A percentile compares a stretch with the other conserved stretches of the same genome.
Conservation (phyloP, 495 filamentous ascomycete genomes). For the Lophiotrema nucula region DNA sequence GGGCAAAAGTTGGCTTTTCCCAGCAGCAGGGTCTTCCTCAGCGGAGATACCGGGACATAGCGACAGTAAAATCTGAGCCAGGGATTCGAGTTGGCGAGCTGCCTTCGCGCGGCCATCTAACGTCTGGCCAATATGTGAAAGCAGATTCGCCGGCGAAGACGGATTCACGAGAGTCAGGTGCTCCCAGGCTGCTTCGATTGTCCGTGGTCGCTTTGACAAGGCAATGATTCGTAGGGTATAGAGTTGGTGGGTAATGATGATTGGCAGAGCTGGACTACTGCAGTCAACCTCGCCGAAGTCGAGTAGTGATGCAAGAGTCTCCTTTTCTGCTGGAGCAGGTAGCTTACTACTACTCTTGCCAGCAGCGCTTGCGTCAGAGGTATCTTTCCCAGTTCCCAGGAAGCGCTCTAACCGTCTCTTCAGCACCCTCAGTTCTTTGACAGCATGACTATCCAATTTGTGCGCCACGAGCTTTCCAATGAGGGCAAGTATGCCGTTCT, state of each 20-base stretch:
- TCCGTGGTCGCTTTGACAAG: constrained; percentile 40
- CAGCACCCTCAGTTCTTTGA: constrained; percentile 70
- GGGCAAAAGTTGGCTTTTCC: constrained; percentile 51
- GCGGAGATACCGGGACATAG: constrained; percentile 58
- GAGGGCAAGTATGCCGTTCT: constrained; percentile 78
- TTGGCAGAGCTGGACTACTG: constrained; percentile 31
- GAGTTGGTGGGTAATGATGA: constrained; percentile 42
- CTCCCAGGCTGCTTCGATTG: constrained; percentile 35
- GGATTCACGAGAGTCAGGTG: constrained; percentile 47
- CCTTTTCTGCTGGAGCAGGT: constrained; percentile 30
- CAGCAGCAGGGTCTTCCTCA: constrained; percentile 51
- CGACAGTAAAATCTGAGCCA: constrained; percentile 66
- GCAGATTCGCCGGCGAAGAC: constrained; percentile 66
- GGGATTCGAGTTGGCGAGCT: constrained; percentile 65
- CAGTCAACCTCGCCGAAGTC: constrained; percentile 49
- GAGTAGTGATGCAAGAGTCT: constrained; percentile 60
- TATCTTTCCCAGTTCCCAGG: constrained; percentile 8
- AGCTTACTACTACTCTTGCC: constrained; percentile 8
- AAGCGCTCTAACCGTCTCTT: constrained; percentile 59
- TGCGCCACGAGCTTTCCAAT: constrained; percentile 69
- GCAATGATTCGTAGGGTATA: constrained; percentile 53
- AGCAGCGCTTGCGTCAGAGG: constrained; percentile 2
- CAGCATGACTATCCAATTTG: constrained; percentile 70
- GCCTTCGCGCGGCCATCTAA: constrained; percentile 55
- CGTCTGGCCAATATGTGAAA: constrained; percentile 52